These are phyloP conservation scores for Monosporascus sp. DNA, from an alignment of 2,329 filamentous ascomycete genomes.

Conservation along the genomic window DNA sequence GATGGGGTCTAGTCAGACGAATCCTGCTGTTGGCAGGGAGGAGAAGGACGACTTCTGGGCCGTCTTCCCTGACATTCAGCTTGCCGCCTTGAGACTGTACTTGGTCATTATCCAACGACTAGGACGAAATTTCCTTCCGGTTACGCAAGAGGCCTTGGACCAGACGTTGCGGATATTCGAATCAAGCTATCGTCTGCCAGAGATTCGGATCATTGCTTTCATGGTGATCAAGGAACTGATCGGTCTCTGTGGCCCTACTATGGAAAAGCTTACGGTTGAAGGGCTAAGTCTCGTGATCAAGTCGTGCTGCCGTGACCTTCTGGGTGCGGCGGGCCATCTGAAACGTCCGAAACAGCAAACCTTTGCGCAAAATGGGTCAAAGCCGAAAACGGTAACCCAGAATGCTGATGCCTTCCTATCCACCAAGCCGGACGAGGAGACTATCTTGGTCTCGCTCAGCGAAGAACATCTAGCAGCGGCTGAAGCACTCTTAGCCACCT, in stretches of 20 bases:
- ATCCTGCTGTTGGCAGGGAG: conserved; percentile 68
- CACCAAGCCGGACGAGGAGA: conserved; percentile 30
- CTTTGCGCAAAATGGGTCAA: conserved; percentile 33
- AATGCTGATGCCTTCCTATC: conserved; percentile 72
- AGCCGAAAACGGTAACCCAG: conserved; percentile 38
- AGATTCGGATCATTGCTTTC: conserved; percentile 59
- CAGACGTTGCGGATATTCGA: conserved; percentile 68
- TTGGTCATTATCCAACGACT: conserved; percentile 53
- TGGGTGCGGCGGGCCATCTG: conserved; percentile 48
- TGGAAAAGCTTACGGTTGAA: conserved; percentile 61
- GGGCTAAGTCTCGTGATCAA: conserved; percentile 59
- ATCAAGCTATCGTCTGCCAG: conserved; percentile 44
- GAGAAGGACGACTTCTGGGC: conserved; percentile 77
- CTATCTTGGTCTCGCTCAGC: conserved; percentile 29
- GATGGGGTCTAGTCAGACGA: conserved; percentile 53
- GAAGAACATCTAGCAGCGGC: conserved; percentile 52
- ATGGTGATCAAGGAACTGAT: conserved; percentile 53
- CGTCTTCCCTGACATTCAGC: conserved; percentile 68
- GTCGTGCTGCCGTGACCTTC: conserved; percentile 69
- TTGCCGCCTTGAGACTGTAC: conserved; percentile 62
- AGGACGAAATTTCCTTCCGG: conserved; percentile 49
- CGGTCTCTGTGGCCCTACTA: conserved; percentile 55
- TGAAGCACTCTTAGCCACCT: conserved; percentile 52
- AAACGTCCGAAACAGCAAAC: conserved; percentile 30
- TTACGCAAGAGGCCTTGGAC: conserved; percentile 62